Evolutionary conservation across 805 yeast species (phyloP).

Genomic region (Candida tibetensis): DNA sequence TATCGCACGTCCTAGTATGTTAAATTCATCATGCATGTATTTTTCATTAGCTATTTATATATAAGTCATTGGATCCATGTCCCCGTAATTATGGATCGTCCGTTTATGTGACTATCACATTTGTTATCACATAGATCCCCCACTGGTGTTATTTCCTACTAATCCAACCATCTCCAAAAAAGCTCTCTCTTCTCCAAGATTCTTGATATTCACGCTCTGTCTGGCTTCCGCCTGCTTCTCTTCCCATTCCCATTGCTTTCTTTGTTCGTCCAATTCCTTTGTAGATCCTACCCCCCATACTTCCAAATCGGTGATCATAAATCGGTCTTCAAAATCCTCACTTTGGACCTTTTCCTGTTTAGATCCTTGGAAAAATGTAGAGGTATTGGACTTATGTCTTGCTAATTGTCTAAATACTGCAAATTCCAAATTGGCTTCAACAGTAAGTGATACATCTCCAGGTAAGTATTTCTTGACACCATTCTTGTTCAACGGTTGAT

Average conservation of each 20-base stretch:
- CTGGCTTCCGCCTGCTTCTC: conserved; percentile 79
- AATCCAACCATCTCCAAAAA: conserved; percentile 79
- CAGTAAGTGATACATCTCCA: conserved; percentile 76
- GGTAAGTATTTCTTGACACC: conserved; percentile 49
- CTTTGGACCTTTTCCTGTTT: conserved; percentile 12
- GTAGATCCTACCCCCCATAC: conserved; percentile 91
- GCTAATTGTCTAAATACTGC: conserved; percentile 74
- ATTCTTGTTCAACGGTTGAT: conserved; percentile 57
- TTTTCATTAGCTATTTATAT: neutral
- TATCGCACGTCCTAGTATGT: neutral
- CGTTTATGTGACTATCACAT: neutral
- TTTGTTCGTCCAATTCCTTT: conserved; percentile 73
- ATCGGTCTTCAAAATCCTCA: conserved; percentile 60
- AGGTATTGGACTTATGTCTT: conserved; percentile 25
- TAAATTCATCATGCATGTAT: neutral
- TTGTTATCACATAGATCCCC: conserved; percentile 44
- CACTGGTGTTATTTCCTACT: conserved; percentile 45
- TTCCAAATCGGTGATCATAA: conserved; percentile 72
- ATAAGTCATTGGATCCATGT: no score
- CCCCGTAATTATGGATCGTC: no score
- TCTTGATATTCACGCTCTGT: conserved; percentile 61
- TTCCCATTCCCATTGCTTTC: conserved; percentile 87
- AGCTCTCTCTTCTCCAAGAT: conserved; percentile 78
- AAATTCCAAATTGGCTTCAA: conserved; percentile 77
- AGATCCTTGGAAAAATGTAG: conserved; percentile 26